Conservation (phyloP, 1,284 basidiomycete genomes). For the Phylloboletellus chloephorus region DNA sequence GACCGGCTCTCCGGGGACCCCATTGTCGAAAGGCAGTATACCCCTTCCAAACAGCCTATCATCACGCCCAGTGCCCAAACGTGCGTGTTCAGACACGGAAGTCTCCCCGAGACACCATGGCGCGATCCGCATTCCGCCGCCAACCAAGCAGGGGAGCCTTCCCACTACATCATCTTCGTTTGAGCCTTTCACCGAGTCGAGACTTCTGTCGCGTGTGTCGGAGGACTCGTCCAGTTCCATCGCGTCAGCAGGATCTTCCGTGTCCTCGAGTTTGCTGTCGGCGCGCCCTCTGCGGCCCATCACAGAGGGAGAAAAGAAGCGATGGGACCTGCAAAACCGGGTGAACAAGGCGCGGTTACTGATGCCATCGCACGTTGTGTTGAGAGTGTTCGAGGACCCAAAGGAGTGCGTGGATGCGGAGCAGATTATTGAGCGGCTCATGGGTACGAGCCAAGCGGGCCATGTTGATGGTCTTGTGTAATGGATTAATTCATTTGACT, state of each 20-base stretch:
- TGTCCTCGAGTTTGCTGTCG: slow-evolving; percentile 19
- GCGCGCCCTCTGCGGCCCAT: slow-evolving; percentile 15
- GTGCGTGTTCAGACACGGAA: slow-evolving; percentile 26
- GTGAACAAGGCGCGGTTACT: slow-evolving; percentile 53
- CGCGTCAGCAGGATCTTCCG: slow-evolving; percentile 20
- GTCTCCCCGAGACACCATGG: slow-evolving; percentile 2
- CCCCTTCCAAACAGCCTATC: slow-evolving; percentile 5
- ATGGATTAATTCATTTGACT: no score
- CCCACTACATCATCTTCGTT: slow-evolving; percentile 25
- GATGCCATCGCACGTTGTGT: slow-evolving; percentile 48
- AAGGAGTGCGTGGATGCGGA: slow-evolving; percentile 60
- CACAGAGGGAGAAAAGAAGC: slow-evolving; percentile 49
- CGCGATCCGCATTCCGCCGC: slow-evolving; percentile 13
- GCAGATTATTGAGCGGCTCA: slow-evolving; percentile 29
- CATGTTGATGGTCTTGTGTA: slow-evolving; percentile 3
- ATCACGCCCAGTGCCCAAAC: slow-evolving; percentile 14
- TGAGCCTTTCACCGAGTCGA: slow-evolving; percentile 10
- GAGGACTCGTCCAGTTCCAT: slow-evolving; percentile 21
- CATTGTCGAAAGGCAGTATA: slow-evolving; percentile 6
- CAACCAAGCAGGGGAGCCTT: slow-evolving; percentile 19
- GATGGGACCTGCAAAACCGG: slow-evolving; percentile 52
- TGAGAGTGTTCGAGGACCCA: slow-evolving; percentile 63
- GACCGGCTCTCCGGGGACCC: slow-evolving; percentile 18
- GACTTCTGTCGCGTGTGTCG: slow-evolving; percentile 12
- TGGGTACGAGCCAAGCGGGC: background rate